These are phyloP conservation scores for Mycena chlorophos DNA, from an alignment of 768 basidiomycete species.

Conservation along the genomic window DNA sequence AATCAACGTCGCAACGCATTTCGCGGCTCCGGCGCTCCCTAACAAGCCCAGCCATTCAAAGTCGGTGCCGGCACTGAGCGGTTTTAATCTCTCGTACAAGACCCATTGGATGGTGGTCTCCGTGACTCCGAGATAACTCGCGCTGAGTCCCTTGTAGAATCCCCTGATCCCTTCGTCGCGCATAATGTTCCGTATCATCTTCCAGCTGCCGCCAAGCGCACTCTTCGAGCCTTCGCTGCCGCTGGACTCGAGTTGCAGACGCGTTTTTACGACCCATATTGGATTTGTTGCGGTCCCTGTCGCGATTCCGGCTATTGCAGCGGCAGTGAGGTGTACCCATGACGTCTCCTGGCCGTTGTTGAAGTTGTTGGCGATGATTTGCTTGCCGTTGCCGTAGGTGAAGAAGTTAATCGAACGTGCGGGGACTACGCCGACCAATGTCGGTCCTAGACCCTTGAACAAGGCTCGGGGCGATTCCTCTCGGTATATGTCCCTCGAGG, in stretches of 20 bases:
- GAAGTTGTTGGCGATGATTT: slow-evolving; percentile 79
- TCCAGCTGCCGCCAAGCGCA: slow-evolving; percentile 53
- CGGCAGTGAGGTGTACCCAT: slow-evolving; percentile 82
- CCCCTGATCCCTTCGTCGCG: slow-evolving; percentile 81
- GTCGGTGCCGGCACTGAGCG: slow-evolving; percentile 53
- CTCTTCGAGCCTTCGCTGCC: slow-evolving; percentile 18
- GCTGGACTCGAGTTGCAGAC: slow-evolving; percentile 66
- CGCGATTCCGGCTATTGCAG: slow-evolving; percentile 79
- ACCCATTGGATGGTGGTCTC: slow-evolving; percentile 98
- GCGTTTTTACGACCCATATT: slow-evolving; percentile 99
- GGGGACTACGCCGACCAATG: slow-evolving; percentile 91
- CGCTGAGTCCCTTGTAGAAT: slow-evolving; percentile 93
- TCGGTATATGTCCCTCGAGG: slow-evolving; percentile 77
- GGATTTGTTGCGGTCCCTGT: slow-evolving; percentile 95
- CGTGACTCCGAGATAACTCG: slow-evolving; percentile 93
- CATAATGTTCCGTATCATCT: slow-evolving; percentile 71
- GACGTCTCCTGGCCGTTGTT: slow-evolving; percentile 81
- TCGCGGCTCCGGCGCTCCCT: slow-evolving; percentile 89
- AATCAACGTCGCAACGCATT: slow-evolving; percentile 89
- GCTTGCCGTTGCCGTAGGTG: slow-evolving; percentile 96
- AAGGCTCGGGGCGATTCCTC: slow-evolving; percentile 87
- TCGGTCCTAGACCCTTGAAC: slow-evolving; percentile 94
- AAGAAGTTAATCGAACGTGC: slow-evolving; percentile 98
- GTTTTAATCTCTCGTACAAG: slow-evolving; percentile 90
- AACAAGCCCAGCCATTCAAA: slow-evolving; percentile 80